Evolutionary conservation across 768 basidiomycete species (phyloP).

Genomic region (Panaeolus cyanescens): DNA sequence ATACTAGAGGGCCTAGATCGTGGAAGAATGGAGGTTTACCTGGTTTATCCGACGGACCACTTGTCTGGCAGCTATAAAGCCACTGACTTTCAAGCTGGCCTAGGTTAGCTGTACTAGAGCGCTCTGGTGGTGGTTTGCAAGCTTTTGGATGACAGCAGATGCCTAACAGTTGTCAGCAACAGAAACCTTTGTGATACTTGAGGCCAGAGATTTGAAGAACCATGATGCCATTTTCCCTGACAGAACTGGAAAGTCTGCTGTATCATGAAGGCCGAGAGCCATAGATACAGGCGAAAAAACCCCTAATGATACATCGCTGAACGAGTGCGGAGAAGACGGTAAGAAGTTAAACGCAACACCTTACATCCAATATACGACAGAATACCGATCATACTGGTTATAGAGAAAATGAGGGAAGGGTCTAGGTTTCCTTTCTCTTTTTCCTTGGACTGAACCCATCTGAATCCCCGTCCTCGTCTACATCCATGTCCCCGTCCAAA

Average conservation of each 20-base stretch:
- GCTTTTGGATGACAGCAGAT: too few relatives aligned
- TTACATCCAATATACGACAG: background rate
- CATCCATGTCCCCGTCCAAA: constrained; percentile 16
- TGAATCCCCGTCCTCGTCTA: constrained; percentile 10
- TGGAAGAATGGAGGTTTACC: background rate
- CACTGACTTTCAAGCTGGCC: background rate
- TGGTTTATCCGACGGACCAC: background rate
- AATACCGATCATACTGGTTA: background rate
- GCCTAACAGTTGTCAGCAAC: too few relatives aligned
- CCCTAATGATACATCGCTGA: too few relatives aligned
- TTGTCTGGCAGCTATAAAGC: background rate
- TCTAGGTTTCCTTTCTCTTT: constrained; percentile 6
- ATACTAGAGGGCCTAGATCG: background rate
- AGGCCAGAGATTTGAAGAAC: too few relatives aligned
- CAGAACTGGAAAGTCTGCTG: too few relatives aligned
- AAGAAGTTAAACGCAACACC: too few relatives aligned
- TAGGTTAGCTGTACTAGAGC: background rate
- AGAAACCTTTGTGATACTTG: background rate
- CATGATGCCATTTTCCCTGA: background rate
- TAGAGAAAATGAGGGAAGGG: background rate
- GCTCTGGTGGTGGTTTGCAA: background rate
- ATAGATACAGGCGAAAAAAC: too few relatives aligned
- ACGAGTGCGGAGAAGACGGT: too few relatives aligned
- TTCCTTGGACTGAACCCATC: constrained; percentile 18
- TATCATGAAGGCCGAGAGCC: too few relatives aligned